Conservation (phyloP, 1,284 basidiomycete genomes). For the Termitomyces sp. region DNA sequence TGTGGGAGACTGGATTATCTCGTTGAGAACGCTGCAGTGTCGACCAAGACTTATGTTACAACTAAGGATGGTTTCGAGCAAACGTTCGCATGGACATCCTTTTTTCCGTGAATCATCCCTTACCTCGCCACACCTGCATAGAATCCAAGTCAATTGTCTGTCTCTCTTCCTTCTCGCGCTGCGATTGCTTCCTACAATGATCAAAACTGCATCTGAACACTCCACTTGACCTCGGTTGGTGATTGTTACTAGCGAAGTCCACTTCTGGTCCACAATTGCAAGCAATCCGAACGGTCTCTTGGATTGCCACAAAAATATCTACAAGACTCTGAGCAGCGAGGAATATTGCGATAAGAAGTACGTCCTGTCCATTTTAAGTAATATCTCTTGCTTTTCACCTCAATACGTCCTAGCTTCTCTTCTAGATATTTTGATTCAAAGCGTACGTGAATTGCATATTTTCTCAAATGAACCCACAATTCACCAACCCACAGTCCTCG, state of each 20-base stretch:
- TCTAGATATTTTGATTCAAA: constrained; percentile 28
- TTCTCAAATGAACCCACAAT: background rate
- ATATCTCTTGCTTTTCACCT: background rate
- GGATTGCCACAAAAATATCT: constrained; percentile 17
- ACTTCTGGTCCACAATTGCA: constrained; percentile 25
- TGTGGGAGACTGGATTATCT: constrained; percentile 34
- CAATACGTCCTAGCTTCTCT: background rate
- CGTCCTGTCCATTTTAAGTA: background rate
- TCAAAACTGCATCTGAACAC: constrained; percentile 28
- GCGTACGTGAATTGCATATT: constrained; percentile 20
- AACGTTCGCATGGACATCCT: constrained; percentile 21
- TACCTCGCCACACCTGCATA: background rate
- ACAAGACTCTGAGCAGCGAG: constrained; percentile 26
- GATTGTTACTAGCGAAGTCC: constrained; percentile 33
- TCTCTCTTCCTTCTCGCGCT: constrained; percentile 33
- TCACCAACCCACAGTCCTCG: constrained; percentile 30
- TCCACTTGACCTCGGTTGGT: constrained; percentile 29
- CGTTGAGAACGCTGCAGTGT: constrained; percentile 31
- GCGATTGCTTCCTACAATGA: constrained; percentile 37
- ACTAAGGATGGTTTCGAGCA: constrained; percentile 35
- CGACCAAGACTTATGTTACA: constrained; percentile 13
- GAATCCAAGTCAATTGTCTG: constrained; percentile 39
- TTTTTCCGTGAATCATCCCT: background rate
- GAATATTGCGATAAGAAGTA: constrained; percentile 21
- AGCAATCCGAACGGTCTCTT: constrained; percentile 19